Base-by-base conservation (phyloP, 495 filamentous ascomycete genomes). In the Hamigera avellanea region DNA sequence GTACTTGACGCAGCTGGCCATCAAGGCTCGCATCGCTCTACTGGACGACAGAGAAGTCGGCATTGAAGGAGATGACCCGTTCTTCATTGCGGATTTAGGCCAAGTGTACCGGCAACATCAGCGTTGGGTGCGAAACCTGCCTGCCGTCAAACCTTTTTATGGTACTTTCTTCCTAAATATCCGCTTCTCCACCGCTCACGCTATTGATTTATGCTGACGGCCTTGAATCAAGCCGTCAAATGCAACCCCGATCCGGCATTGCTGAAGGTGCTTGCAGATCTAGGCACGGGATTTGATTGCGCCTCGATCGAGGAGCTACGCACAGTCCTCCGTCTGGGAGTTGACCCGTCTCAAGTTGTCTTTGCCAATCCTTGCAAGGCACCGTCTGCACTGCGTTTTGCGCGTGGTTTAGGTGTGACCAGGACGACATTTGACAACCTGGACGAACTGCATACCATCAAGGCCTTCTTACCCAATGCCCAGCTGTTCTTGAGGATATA, bases 341-440 rank as follows among this genome's bases (percentile, higher is more conserved):
- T 62, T 0, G 45, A 56, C 14, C 53, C 59, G 12, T 32, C 39
- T 0, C 32, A 49, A 8, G 57, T 63, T 14, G 35, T 63, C 25
- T 61, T 57, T 38, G 52, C 59, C 0, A 44, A 59, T 32, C 59
- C 57, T 14, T 55, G 55, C 34, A 61, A 63, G 27, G 29, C 51
- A 0, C 33, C 34, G 8, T 40, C 49, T 0, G 41, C 47, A 8
- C 6, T 63, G 6, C 26, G 26, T 7, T 51, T 52, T n/a, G n/a
- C n/a, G n/a, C n/a, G n/a, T n/a, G n/a, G n/a, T n/a, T n/a, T n/a
- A n/a, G 54, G 53, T 4, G 41, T 62, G 2, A 1, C 33, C 0
- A 38, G 40, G 3, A 61, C 56, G 9, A 59, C 53, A 1, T 62
- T 60, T 25, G 59, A 62, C 17, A 60, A 56, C 27, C 16, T 49